Evolutionary conservation across 345 rosid species (phyloP), one percentile per base, ranked within the genome.

Genomic region (Camelina hispida): DNA sequence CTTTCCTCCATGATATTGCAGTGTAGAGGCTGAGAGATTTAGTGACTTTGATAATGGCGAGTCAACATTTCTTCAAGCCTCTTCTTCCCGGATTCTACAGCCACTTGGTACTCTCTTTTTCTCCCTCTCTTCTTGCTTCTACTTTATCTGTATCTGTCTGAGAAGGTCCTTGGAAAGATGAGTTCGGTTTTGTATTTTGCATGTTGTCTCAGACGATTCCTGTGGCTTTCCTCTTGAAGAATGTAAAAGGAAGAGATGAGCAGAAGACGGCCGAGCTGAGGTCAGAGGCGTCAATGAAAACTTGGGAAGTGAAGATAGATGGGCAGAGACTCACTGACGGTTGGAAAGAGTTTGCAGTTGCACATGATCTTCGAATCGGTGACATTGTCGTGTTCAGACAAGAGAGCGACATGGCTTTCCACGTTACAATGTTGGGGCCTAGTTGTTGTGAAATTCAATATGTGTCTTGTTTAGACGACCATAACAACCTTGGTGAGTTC

Each of bases 141-240:
- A 6, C 46, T 18, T 18, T 16, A 5, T 65, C 16, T 66, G n/a
- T 10, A 11, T 32, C 11, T 65, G 9, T 50, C 14, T 50, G 14
- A 64, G n/a, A 65, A 65, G 56, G 42, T 43, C 0, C 13, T 17
- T 3, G 6, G 30, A 13, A 7, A 42, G 7, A 18, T 48, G 30
- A 14, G 9, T 66, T 22, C 58, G 17, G 9, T 50, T 73, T 53
- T 68, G 14, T 35, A 14, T 14, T 25, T 51, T 67, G 71, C 47
- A 66, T 67, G 71, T 67, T 67, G 60, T 15, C 15, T 50, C 58
- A 66, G 71, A 34, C 28, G 9, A 51, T 67, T 51, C 71, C 71
- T 52, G 5, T 11, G 5, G 71, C 71, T 2, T 51, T 66, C 22
- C 35, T 66, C 48, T 34, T 34, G 35, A 20, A 34, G 9, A 0